These are phyloP conservation scores for Cutaneotrichosporon cavernicola DNA, from an alignment of 1,284 basidiomycete genomes.

Conservation along the genomic window DNA sequence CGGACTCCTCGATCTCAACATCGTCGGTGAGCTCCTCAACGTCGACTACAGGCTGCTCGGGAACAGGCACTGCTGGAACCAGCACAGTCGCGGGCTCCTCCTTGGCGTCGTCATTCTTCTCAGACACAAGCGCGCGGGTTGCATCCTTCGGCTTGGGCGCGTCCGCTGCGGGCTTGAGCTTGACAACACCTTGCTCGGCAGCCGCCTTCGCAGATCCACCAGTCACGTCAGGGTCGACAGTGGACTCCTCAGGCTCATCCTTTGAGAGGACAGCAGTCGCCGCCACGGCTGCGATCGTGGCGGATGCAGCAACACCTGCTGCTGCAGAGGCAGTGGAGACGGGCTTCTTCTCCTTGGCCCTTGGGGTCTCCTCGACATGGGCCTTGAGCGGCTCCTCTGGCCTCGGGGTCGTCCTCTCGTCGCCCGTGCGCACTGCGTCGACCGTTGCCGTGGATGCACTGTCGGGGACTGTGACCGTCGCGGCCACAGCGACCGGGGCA, in stretches of 20 bases:
- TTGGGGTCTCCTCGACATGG: background rate
- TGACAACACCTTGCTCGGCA: slow-evolving; percentile 3
- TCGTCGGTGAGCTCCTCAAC: slow-evolving; percentile 4
- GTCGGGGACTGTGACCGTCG: background rate
- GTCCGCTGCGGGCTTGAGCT: slow-evolving; percentile 11
- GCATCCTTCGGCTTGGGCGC: background rate
- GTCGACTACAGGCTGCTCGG: background rate
- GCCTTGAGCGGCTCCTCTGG: background rate
- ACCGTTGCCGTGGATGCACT: background rate
- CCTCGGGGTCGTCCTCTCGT: background rate
- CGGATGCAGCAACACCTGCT: background rate
- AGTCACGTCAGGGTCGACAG: background rate
- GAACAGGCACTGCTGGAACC: background rate
- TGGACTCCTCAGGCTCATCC: background rate
- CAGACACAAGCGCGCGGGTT: background rate
- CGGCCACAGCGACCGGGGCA: background rate
- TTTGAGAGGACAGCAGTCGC: background rate
- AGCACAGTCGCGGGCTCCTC: background rate
- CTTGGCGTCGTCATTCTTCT: background rate
- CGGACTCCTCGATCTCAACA: background rate
- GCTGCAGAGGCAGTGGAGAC: background rate
- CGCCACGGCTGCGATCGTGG: background rate
- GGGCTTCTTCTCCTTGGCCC: background rate
- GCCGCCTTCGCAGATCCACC: background rate
- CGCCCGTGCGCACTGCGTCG: background rate